Evolutionary conservation across 176 grass and related monocot genomes (phyloP).

Genomic region (Elymus sibiricus): DNA sequence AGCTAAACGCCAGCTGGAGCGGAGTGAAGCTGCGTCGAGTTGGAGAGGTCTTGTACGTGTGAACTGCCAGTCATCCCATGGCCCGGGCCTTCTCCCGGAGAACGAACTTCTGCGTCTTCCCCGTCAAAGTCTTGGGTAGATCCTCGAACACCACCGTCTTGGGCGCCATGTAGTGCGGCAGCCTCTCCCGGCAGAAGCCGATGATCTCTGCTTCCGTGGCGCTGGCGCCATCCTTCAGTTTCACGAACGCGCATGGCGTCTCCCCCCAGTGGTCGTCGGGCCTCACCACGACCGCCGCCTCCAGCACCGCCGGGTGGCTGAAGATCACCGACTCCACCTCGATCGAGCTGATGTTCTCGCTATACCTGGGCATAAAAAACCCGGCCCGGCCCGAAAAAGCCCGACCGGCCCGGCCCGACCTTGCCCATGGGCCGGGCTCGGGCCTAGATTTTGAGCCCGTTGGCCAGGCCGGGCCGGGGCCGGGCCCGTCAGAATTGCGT

Average conservation of each 20-base stretch:
- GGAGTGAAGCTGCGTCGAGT: too few species aligned
- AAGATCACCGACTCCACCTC: slow-evolving; percentile 77
- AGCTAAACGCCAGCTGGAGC: too few species aligned
- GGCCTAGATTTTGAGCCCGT: too few species aligned
- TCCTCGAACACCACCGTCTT: slow-evolving; percentile 60
- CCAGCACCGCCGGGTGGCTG: slow-evolving; percentile 60
- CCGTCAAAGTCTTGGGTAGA: slow-evolving; percentile 80
- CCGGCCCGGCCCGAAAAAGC: too few species aligned
- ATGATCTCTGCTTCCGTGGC: slow-evolving; percentile 35
- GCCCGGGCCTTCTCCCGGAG: slow-evolving; percentile 62
- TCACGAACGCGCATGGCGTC: slow-evolving; percentile 81
- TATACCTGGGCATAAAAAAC: too few species aligned
- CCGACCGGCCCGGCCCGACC: too few species aligned
- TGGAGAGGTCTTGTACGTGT: too few species aligned
- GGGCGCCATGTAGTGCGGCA: slow-evolving; percentile 76
- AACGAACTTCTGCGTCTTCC: slow-evolving; percentile 76
- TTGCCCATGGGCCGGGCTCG: too few species aligned
- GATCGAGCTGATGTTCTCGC: slow-evolving; percentile 83
- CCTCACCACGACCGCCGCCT: slow-evolving; percentile 65
- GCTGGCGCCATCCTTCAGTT: slow-evolving; percentile 11
- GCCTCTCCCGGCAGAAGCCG: slow-evolving; percentile 45
- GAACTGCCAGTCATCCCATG: slow-evolving; percentile 2
- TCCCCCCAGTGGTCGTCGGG: slow-evolving; percentile 85
- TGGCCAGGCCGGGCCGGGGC: too few species aligned
- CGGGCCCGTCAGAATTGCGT: too few species aligned